These are phyloP conservation scores for Kodamaea suecica DNA, from an alignment of 1,139 yeast genomes.

Conservation along the genomic window DNA sequence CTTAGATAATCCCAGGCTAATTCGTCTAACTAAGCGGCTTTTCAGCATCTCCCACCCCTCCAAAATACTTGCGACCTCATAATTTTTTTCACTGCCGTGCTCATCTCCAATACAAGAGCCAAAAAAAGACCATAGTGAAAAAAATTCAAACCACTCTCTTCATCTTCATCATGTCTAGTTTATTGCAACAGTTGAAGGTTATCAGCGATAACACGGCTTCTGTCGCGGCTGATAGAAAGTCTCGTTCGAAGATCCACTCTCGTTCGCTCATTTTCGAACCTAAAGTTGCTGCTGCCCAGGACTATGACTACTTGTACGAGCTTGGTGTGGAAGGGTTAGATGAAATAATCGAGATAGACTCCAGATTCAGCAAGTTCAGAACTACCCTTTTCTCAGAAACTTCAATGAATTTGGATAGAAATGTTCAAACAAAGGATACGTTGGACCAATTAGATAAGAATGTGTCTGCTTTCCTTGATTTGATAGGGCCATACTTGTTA, in stretches of 20 bases:
- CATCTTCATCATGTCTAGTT: slow-evolving; percentile 46
- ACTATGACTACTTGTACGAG: slow-evolving; percentile 75
- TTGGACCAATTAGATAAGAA: slow-evolving; percentile 70
- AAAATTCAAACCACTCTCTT: neutral
- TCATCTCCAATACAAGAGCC: slow-evolving; percentile 2
- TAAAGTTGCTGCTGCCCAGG: slow-evolving; percentile 88
- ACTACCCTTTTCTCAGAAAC: slow-evolving; percentile 78
- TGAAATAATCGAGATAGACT: slow-evolving; percentile 67
- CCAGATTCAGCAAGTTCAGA: slow-evolving; percentile 68
- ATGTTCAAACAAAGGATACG: slow-evolving; percentile 73
- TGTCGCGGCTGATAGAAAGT: slow-evolving; percentile 80
- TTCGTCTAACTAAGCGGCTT: no score
- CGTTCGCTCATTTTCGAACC: slow-evolving; percentile 85
- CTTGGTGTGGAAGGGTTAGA: slow-evolving; percentile 74
- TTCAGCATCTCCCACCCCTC: no score
- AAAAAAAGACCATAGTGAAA: neutral
- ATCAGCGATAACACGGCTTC: slow-evolving; percentile 67
- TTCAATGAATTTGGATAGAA: slow-evolving; percentile 74
- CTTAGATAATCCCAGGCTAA: no score
- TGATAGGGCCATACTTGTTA: slow-evolving; percentile 74
- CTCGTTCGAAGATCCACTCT: slow-evolving; percentile 81
- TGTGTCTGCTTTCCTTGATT: slow-evolving; percentile 66
- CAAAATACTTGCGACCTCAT: no score
- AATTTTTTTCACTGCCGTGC: no score
- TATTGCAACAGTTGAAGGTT: slow-evolving; percentile 78